These are phyloP conservation scores for Phytophthora vignae DNA, from an alignment of 352 stramenopile species.

Conservation along the genomic window DNA sequence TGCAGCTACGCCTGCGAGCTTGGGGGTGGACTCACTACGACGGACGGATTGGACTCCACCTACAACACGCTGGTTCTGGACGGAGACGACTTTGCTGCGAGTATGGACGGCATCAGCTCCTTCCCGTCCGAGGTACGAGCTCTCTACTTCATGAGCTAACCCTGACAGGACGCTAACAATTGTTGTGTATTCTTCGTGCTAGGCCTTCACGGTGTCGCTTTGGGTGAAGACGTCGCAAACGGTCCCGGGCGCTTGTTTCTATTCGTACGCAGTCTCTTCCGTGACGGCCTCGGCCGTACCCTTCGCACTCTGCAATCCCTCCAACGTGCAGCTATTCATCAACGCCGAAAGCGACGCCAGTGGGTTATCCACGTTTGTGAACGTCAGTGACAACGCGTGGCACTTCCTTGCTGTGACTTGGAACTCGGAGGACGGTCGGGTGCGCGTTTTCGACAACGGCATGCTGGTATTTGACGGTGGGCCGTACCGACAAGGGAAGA, in stretches of 20 bases:
- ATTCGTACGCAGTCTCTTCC: slow-evolving; percentile 49
- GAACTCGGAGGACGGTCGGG: slow-evolving; percentile 61
- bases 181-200: slow-evolving; percentile 6
- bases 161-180: not conserved
- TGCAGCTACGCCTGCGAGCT: slow-evolving; percentile 65
- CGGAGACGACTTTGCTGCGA: slow-evolving; percentile 54
- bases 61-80: slow-evolving; percentile 52
- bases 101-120: slow-evolving; percentile 25
- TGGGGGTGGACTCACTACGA: slow-evolving; percentile 41
- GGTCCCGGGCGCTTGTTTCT: slow-evolving; percentile 43
- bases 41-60: slow-evolving; percentile 9
- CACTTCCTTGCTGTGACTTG: slow-evolving; percentile 73
- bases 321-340: slow-evolving; percentile 61
- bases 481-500: slow-evolving; percentile 53
- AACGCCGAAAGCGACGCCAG: slow-evolving; percentile 43
- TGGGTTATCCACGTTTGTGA: slow-evolving; percentile 60
- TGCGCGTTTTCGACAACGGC: slow-evolving; percentile 69
- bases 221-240: slow-evolving; percentile 65
- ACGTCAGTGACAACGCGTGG: slow-evolving; percentile 73
- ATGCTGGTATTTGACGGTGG: slow-evolving; percentile 76
- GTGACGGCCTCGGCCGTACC: slow-evolving; percentile 27
- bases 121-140: slow-evolving; percentile 57
- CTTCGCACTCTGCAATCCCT: slow-evolving; percentile 67
- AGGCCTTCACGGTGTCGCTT: slow-evolving; percentile 66
- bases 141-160: not conserved